A percentile compares a stretch with the other conserved stretches of the same genome.
Conservation (phyloP, 2,329 filamentous ascomycete genomes). For the Monosporascus ibericus region DNA sequence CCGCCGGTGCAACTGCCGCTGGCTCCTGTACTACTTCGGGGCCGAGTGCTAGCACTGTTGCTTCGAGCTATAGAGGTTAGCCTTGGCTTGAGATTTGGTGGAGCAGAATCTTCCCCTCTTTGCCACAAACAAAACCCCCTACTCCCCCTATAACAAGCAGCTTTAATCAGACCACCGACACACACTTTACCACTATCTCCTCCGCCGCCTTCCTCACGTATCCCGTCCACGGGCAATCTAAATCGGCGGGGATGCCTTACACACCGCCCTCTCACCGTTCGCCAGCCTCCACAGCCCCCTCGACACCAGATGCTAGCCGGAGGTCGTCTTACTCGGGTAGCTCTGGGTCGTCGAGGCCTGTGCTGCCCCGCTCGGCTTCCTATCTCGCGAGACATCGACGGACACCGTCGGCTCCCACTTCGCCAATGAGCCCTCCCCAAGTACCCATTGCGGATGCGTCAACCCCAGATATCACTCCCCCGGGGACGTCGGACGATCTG, state of each 20-base stretch:
- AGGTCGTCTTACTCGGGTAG: constrained; percentile 43
- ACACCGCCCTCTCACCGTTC: constrained; percentile 69
- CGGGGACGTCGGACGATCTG: constrained; percentile 44
- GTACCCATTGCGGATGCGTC: constrained; percentile 19
- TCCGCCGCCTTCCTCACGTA: constrained; percentile 11
- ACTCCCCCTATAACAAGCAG: constrained; percentile 20
- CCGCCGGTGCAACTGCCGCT: constrained; percentile 11
- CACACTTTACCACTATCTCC: constrained; percentile 6
- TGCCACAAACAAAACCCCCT: constrained; percentile 16
- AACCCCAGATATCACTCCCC: constrained; percentile 38
- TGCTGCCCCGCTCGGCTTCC: constrained; percentile 57
- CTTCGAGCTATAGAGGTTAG: constrained; percentile 7
- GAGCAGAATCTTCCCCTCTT: constrained; percentile 22
- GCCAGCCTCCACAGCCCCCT: constrained; percentile 51
- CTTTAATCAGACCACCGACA: constrained; percentile 15
- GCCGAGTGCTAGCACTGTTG: constrained; percentile 2
- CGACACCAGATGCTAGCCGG: constrained; percentile 52
- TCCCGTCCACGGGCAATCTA: constrained; percentile 20
- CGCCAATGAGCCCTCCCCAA: constrained; percentile 10
- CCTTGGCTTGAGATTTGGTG: constrained; percentile 22
- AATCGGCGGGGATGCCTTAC: constrained; percentile 68
- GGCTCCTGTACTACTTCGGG: neutral
- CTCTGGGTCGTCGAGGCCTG: constrained; percentile 39
- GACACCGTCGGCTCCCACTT: constrained; percentile 41
- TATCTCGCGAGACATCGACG: constrained; percentile 60